phyloP scores from a whole-genome alignment of 768 basidiomycete species.

The Strobilomyces confusus region DNA sequence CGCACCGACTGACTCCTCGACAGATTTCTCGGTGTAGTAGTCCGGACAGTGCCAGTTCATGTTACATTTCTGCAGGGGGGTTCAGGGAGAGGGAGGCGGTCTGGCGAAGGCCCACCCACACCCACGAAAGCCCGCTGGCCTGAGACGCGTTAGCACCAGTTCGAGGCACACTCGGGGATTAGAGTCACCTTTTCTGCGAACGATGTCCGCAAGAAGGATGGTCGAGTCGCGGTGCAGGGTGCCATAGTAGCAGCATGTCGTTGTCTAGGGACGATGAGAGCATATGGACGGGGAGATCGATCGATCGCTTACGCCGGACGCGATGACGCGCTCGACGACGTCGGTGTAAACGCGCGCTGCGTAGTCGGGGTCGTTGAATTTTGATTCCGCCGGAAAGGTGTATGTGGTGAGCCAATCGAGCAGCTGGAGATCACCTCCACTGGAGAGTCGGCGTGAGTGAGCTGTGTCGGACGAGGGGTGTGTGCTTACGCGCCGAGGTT shows the following conservation, averaged over 20 bases:
- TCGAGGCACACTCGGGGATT: not conserved
- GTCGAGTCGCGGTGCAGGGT: conserved; percentile 78
- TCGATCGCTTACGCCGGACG: conserved; percentile 61
- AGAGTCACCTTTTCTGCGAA: conserved; percentile 53
- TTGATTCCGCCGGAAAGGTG: conserved; percentile 86
- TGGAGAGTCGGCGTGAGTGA: conserved; percentile 26
- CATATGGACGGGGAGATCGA: not conserved
- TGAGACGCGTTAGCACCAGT: conserved; percentile 20
- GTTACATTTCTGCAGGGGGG: conserved; percentile 30
- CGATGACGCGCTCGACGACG: conserved; percentile 68
- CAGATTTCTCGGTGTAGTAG: conserved; percentile 66
- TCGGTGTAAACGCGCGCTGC: conserved; percentile 64
- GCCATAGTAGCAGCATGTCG: conserved; percentile 91
- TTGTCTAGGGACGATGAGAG: conserved; percentile 50
- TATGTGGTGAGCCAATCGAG: conserved; percentile 82
- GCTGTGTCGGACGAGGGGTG: not conserved
- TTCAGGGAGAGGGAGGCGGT: conserved; percentile 2
- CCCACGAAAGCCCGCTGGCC: conserved; percentile 87
- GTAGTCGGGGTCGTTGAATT: conserved; percentile 65
- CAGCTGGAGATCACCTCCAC: conserved; percentile 82
- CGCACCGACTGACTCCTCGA: conserved; percentile 51
- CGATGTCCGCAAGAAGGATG: conserved; percentile 74
- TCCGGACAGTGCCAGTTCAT: conserved; percentile 61
- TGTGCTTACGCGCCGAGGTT: conserved; percentile 38
- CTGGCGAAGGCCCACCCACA: conserved; percentile 40